Evolutionary conservation across 225 moss, liverwort and hornwort species (phyloP), one percentile per base, ranked within the genome.

Genomic region (Pseudisothecium myosuroides): DNA sequence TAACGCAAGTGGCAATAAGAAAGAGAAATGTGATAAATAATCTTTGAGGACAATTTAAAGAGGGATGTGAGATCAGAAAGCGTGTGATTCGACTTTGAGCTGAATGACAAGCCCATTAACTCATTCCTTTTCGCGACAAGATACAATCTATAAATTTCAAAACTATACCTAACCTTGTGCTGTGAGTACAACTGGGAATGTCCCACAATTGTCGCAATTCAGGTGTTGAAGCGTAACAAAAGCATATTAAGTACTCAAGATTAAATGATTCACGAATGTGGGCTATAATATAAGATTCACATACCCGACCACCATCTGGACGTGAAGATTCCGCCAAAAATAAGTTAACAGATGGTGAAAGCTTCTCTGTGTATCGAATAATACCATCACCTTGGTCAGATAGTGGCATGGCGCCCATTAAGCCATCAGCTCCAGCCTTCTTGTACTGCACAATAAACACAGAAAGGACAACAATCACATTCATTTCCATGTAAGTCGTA

Each of bases 331-430:
- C 97, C 60, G 92, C 94, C 77, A 97, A 92, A 87, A 95, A 99
- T 68, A 93, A 89, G 88, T 99, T 95, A 50, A 99, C 95, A 64
- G 97, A 96, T 88, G 98, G 98, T 77, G 98, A 99, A 66, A 99
- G 89, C 87, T 96, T 96, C 87, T 97, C 96, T 14, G 98, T 95
- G 87, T 95, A 99, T 85, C 97, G 91, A 77, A 97, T 91, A 21
- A 90, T 83, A 87, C 93, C 95, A 91, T 97, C 97, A 78, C 92
- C 92, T 90, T 99, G 97, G 88, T 99, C 97, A 87, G 90, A 77
- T 18, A 90, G 81, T 58, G 95, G 93, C 88, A 95, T 93, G 37
- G 95, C 95, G n/a, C 93, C 94, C 91, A 96, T 94, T 87, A 97
- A 93, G 76, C 94, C 96, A 94, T 99, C 98, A 89, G 96, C 90